Evolutionary conservation across 495 filamentous ascomycete genomes (phyloP).

Genomic region (Cladorrhinum samala): DNA sequence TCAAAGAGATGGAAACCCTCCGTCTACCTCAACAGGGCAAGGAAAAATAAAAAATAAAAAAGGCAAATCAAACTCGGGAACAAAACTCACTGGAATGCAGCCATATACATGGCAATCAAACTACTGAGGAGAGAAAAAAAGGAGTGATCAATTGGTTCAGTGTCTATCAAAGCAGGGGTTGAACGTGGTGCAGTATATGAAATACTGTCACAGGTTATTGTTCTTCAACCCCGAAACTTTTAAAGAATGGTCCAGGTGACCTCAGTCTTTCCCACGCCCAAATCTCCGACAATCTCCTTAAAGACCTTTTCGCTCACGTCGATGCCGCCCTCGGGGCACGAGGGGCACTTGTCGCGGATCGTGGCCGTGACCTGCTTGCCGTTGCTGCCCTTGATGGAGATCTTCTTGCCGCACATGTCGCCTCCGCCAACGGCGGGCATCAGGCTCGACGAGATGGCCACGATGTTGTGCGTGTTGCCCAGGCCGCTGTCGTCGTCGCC

Average conservation of each 20-base stretch:
- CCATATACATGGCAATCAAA: no score
- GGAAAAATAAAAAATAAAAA: no score
- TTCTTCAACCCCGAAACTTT: no score
- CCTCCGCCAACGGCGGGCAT: constrained; percentile 40
- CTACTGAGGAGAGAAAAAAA: no score
- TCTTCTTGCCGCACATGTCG: constrained; percentile 55
- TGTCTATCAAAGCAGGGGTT: no score
- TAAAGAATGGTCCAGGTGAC: constrained; percentile 27
- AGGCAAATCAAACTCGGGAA: no score
- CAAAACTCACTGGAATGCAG: no score
- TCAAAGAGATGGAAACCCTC: no score
- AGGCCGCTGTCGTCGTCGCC: constrained; percentile 32
- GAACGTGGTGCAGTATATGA: no score
- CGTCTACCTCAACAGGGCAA: no score
- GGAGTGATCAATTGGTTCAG: no score
- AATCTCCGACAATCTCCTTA: constrained; percentile 29
- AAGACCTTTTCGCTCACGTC: constrained; percentile 44
- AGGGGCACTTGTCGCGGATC: constrained; percentile 69
- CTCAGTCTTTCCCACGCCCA: constrained; percentile 23
- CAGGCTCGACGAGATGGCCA: constrained; percentile 30
- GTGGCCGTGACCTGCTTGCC: constrained; percentile 49
- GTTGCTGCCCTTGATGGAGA: constrained; percentile 45
- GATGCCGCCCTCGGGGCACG: constrained; percentile 42
- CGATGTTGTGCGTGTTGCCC: constrained; percentile 31
- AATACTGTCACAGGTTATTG: no score